phyloP scores from a whole-genome alignment of 495 filamentous ascomycete species.

The Chaetomidium leptoderma region DNA sequence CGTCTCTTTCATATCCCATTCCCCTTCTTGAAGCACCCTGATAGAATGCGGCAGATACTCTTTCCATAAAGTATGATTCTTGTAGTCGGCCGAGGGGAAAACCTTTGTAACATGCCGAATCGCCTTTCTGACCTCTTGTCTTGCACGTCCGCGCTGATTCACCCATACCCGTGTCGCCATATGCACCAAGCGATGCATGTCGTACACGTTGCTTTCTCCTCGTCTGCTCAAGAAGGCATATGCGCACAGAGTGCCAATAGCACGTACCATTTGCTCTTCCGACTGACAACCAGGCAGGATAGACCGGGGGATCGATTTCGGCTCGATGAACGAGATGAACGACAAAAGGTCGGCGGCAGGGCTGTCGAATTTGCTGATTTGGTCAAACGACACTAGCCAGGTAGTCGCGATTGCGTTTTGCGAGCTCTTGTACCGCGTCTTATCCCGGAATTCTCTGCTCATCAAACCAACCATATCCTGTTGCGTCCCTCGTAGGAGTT shows the following conservation, averaged over 20 bases:
- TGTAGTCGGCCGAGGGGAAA: conserved; percentile 15
- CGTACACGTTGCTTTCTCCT: conserved; percentile 18
- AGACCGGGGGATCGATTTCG: conserved; percentile 29
- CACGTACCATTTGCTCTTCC: conserved; percentile 19
- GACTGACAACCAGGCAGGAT: conserved; percentile 22
- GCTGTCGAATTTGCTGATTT: conserved; percentile 34
- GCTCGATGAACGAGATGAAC: conserved; percentile 41
- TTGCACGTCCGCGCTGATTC: conserved; percentile 4
- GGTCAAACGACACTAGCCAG: conserved; percentile 49
- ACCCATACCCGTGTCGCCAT: conserved; percentile 41
- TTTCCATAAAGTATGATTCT: conserved; percentile 23
- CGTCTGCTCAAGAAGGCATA: conserved; percentile 34
- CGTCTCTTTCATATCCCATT: conserved; percentile 2
- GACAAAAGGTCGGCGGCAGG: conserved; percentile 38
- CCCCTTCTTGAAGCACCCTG: conserved; percentile 15
- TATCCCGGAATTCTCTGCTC: conserved; percentile 49
- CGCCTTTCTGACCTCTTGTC: conserved; percentile 19
- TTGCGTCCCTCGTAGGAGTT: conserved; percentile 41
- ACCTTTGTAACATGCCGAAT: conserved; percentile 22
- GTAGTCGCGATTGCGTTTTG: conserved; percentile 53
- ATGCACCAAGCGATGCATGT: conserved; percentile 48
- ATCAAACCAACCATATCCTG: conserved; percentile 39
- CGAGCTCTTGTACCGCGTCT: conserved; percentile 37
- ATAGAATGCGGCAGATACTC: conserved; percentile 32
- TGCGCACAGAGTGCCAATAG: conserved; percentile 35